phyloP scores from a whole-genome alignment of 495 filamentous ascomycete genomes.

The Xylaria grammica region DNA sequence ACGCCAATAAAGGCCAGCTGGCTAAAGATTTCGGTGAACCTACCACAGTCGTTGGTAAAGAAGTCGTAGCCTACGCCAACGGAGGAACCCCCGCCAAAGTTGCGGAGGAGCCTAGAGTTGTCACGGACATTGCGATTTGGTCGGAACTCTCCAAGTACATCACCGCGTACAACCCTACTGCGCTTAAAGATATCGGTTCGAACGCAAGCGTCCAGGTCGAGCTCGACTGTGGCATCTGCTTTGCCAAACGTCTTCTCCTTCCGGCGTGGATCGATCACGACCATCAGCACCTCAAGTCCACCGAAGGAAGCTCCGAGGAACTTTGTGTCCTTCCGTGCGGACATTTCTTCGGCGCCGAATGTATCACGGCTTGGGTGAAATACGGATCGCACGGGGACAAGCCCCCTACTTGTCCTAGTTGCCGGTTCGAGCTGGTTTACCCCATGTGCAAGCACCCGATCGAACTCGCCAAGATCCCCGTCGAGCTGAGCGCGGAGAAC shows the following conservation, averaged over 20 bases:
- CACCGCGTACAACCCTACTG: neutral
- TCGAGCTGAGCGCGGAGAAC: neutral
- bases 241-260: neutral
- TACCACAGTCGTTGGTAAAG: too few species aligned
- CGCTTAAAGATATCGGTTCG: neutral
- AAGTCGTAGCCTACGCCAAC: too few species aligned
- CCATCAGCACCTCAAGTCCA: neutral
- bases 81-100: too few species aligned
- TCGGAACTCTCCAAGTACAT: neutral
- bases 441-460: neutral
- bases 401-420: neutral
- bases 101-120: too few species aligned
- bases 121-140: neutral
- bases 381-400: too few species aligned
- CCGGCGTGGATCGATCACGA: neutral
- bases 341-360: neutral
- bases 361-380: neutral
- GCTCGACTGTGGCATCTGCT: neutral
- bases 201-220: neutral
- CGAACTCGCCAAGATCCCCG: neutral
- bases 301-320: neutral
- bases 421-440: neutral
- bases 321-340: conserved; percentile 1
- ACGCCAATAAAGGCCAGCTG: too few species aligned
- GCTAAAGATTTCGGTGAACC: too few species aligned